Evolutionary conservation across 2,329 filamentous ascomycete species (phyloP), one percentile per base, ranked within the genome.

Genomic region (Diaporthe sp.): DNA sequence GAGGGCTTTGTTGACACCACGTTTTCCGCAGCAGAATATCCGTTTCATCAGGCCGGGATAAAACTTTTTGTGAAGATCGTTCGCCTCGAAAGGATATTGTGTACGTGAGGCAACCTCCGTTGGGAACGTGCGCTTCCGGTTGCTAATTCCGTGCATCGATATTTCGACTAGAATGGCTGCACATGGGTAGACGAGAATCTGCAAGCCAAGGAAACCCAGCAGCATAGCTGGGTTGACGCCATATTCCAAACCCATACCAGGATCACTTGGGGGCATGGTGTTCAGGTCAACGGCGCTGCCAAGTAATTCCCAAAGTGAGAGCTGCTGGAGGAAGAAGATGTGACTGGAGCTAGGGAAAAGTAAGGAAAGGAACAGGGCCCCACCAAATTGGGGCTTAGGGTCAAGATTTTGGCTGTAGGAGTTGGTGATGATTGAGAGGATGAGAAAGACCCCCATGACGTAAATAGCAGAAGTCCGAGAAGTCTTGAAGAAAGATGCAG

Each of bases 131-230:
- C 55, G 55, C 55, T 38, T 58, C 22, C 55, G 19, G 30, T 58
- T 58, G 22, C 55, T 58, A 33, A 58, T 58, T 38, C 55, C 55
- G 55, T 58, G 55, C 55, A 38, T 58, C 22, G n/a, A 35, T 4
- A 58, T 38, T n/a, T 58, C 55, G 30, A 58, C 55, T 10, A 58
- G 55, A n/a, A 58, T 58, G 10, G 55, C 30, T n/a, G 55, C 33
- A 38, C 55, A 58, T 12, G 55, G 55, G 12, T 58, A 58, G 9
- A 58, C 0, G 6, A 58, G 13, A 7, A 58, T 58, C 55, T 58
- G 55, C 10, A 58, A 22, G 17, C 30, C 55, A 12, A 58, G 30
- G 4, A 58, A 58, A 0, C 55, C 55, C 30, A 58, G 4, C 10
- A 58, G 22, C 55, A 38, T 25, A 4, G 55, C 19, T 38, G 55